Percentiles rank a stretch among this genome's conserved stretches.
These are phyloP conservation scores for Sugiyamaella neomexicana DNA, from an alignment of 1,139 yeast species.

Conservation along the genomic window DNA sequence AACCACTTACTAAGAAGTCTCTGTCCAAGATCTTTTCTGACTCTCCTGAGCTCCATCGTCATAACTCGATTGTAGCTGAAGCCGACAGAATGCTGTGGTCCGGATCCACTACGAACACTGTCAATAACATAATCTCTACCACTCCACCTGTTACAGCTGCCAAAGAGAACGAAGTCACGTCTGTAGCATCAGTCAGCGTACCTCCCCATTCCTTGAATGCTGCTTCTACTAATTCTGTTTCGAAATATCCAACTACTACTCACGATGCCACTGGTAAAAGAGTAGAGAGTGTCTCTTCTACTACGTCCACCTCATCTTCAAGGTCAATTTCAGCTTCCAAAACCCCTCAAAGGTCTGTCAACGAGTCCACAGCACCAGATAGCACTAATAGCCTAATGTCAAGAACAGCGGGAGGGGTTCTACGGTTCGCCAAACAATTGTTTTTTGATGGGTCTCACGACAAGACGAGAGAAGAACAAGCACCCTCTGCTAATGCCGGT, in stretches of 20 bases:
- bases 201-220: background rate
- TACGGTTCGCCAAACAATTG: constrained; percentile 31
- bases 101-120: background rate
- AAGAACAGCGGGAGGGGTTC: constrained; percentile 27
- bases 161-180: background rate
- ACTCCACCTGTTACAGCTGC: background rate
- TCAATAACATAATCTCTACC: background rate
- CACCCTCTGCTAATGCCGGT: background rate
- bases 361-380: constrained; percentile 3
- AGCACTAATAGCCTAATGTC: constrained; percentile 16
- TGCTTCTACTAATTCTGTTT: background rate
- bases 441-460: constrained; percentile 27
- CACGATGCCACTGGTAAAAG: background rate
- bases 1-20: constrained; percentile 46
- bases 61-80: constrained; percentile 20
- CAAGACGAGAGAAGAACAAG: constrained; percentile 8
- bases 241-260: background rate
- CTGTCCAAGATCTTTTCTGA: constrained; percentile 30
- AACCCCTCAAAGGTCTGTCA: background rate
- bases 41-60: constrained; percentile 19
- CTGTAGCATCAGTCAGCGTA: background rate
- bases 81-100: constrained; percentile 11
- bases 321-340: background rate
- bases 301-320: background rate
- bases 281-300: background rate